A percentile compares a stretch with the other conserved stretches of the same genome.
Conservation (phyloP, 192 early-diverging fungal species). For the Entomortierella beljakovae region DNA sequence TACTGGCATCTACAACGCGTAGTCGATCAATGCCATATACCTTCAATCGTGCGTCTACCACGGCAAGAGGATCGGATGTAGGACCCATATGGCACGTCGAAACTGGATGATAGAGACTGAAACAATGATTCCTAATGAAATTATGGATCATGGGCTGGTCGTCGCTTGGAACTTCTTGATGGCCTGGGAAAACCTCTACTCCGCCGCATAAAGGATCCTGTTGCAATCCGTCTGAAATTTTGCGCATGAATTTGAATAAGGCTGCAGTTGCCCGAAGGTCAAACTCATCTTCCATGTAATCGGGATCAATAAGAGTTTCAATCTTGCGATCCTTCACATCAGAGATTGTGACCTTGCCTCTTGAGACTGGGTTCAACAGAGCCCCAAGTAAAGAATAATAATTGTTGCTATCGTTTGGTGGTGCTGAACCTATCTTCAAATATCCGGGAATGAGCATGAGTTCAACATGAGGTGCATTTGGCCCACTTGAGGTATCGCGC, state of each 20-base stretch:
- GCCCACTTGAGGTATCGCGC: slow-evolving; percentile 40
- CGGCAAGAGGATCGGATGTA: slow-evolving; percentile 32
- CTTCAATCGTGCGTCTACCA: slow-evolving; percentile 37
- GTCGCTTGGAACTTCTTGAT: slow-evolving; percentile 21
- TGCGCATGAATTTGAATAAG: slow-evolving; percentile 25
- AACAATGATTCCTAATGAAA: slow-evolving; percentile 17
- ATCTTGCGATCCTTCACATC: background rate
- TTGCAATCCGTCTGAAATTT: slow-evolving; percentile 13
- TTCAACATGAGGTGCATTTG: slow-evolving; percentile 35
- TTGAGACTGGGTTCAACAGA: slow-evolving; percentile 35
- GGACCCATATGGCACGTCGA: slow-evolving; percentile 47
- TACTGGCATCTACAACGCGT: slow-evolving; percentile 45
- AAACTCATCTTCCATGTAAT: slow-evolving; percentile 38
- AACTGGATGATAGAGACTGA: slow-evolving; percentile 35
- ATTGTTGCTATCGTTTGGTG: slow-evolving; percentile 10
- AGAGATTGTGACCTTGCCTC: slow-evolving; percentile 37
- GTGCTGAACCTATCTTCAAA: background rate
- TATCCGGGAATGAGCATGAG: slow-evolving; percentile 23
- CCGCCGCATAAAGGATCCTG: slow-evolving; percentile 24
- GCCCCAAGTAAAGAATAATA: slow-evolving; percentile 26
- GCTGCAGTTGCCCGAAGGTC: slow-evolving; percentile 36
- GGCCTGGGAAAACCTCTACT: slow-evolving; percentile 30
- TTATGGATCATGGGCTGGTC: slow-evolving; percentile 31
- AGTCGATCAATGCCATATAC: slow-evolving; percentile 46
- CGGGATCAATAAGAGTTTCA: slow-evolving; percentile 25